A percentile compares a stretch with the other conserved stretches of the same genome.
These are phyloP conservation scores for Bisporella sp. DNA, from an alignment of 2,329 filamentous ascomycete species.

Conservation along the genomic window DNA sequence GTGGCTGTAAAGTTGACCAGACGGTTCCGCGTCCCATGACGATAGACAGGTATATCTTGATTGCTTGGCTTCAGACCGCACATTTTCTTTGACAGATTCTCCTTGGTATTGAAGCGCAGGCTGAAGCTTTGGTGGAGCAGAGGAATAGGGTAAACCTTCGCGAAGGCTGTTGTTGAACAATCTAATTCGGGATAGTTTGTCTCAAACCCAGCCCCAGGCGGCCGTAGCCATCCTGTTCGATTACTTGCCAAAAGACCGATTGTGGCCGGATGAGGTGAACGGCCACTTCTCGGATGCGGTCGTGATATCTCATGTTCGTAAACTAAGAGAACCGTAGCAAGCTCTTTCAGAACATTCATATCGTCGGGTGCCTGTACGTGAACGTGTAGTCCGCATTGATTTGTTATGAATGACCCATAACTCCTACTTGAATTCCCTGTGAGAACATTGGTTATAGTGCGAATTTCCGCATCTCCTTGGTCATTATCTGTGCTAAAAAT, in stretches of 20 bases:
- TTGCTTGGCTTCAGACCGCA: neutral
- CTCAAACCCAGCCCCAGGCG: too few relatives aligned
- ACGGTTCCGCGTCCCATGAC: conserved; percentile 6
- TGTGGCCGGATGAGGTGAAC: conserved; percentile 10
- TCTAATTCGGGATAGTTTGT: neutral
- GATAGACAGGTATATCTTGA: neutral
- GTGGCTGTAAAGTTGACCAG: conserved; percentile 15
- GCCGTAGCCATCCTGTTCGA: conserved; percentile 11
- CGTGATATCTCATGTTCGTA: conserved; percentile 20
- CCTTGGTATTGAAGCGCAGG: neutral
- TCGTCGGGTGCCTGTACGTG: conserved; percentile 17
- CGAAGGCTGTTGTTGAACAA: neutral
- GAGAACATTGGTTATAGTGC: conserved; percentile 8
- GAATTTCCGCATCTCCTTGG: neutral
- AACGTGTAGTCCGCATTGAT: conserved; percentile 21
- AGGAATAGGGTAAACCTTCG: neutral
- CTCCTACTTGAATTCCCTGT: conserved; percentile 4
- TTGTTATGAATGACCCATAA: conserved; percentile 17
- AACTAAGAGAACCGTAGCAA: conserved; percentile 18
- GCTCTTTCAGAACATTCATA: conserved; percentile 11
- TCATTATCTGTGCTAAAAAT: conserved; percentile 1
- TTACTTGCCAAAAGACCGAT: conserved; percentile 14
- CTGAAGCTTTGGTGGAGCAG: too few relatives aligned
- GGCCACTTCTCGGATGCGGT: conserved; percentile 18
- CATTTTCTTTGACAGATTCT: neutral